A percentile compares a stretch with the other conserved stretches of the same genome.
Evolutionary conservation across 1,284 basidiomycete species (phyloP).

Genomic region (Puccinia horiana): DNA sequence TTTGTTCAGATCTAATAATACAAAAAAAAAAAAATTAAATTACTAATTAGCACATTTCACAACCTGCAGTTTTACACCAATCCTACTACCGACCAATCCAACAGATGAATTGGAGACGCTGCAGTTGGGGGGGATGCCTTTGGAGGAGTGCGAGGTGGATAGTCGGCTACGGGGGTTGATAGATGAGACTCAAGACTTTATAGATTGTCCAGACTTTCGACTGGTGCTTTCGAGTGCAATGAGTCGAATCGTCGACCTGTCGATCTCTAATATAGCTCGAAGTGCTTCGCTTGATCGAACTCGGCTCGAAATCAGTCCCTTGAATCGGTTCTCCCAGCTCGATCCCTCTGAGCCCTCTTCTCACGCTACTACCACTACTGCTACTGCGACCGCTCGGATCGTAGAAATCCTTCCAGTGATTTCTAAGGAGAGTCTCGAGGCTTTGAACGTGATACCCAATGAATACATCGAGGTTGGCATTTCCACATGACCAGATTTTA

Average conservation of each 20-base stretch:
- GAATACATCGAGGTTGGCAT: conserved; percentile 26
- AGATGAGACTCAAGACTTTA: conserved; percentile 68
- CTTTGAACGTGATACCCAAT: conserved; percentile 24
- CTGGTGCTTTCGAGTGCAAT: conserved; percentile 63
- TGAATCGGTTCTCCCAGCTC: neutral
- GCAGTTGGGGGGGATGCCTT: conserved; percentile 58
- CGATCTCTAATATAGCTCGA: neutral
- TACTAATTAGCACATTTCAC: neutral
- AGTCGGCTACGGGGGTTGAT: conserved; percentile 68
- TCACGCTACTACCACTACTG: too few relatives aligned
- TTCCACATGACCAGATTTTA: neutral
- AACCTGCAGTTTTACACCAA: conserved; percentile 12
- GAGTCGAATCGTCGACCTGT: neutral
- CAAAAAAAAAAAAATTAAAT: neutral
- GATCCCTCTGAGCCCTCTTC: neutral
- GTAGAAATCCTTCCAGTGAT: conserved; percentile 29
- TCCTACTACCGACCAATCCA: conserved; percentile 64
- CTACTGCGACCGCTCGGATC: neutral
- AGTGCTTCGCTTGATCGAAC: neutral
- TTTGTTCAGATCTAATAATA: too few relatives aligned
- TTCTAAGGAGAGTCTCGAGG: conserved; percentile 27
- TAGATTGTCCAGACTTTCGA: conserved; percentile 71
- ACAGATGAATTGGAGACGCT: conserved; percentile 71
- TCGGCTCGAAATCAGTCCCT: neutral
- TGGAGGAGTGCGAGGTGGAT: conserved; percentile 53